A percentile compares a stretch with the other conserved stretches of the same genome.
phyloP scores from a whole-genome alignment of 768 basidiomycete species.

The Lactifluus subvellereus region DNA sequence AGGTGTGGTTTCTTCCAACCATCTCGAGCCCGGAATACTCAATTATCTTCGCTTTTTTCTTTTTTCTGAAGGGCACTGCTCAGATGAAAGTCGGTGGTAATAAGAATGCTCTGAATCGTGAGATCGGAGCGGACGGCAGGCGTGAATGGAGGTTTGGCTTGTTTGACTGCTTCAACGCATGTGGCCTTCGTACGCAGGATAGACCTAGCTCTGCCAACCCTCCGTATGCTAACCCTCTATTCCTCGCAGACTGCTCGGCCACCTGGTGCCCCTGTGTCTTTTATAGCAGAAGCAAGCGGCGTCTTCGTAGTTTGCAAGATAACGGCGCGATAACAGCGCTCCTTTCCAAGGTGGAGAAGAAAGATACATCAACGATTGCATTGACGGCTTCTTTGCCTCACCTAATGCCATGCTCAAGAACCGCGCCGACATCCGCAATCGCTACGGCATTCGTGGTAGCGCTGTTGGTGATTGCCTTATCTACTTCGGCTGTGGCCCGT shows the following conservation, averaged over 20 bases:
- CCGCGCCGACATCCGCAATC: not conserved
- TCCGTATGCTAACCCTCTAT: not conserved
- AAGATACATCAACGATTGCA: not conserved
- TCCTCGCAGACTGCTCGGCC: constrained; percentile 31
- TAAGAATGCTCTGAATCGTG: constrained; percentile 27
- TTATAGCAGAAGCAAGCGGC: constrained; percentile 38
- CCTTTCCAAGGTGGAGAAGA: constrained; percentile 27
- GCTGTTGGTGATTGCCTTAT: not conserved
- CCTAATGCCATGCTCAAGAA: not conserved
- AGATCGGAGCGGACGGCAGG: constrained; percentile 9
- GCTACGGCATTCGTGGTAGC: not conserved
- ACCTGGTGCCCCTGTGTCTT: constrained; percentile 40
- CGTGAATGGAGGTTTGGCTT: constrained; percentile 29
- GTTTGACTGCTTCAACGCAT: constrained; percentile 22
- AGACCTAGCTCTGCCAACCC: constrained; percentile 18
- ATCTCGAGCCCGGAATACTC: not conserved
- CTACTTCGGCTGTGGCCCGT: not conserved
- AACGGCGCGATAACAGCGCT: constrained; percentile 33
- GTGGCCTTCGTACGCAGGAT: too few species aligned
- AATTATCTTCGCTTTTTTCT: not conserved
- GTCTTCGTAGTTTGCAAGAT: constrained; percentile 34
- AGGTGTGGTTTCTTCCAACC: not conserved
- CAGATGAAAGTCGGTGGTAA: constrained; percentile 14
- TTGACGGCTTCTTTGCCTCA: not conserved
- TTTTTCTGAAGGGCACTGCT: not conserved